phyloP scores from a whole-genome alignment of 179 eudicot genomes.

The Gypsophila paniculata region DNA sequence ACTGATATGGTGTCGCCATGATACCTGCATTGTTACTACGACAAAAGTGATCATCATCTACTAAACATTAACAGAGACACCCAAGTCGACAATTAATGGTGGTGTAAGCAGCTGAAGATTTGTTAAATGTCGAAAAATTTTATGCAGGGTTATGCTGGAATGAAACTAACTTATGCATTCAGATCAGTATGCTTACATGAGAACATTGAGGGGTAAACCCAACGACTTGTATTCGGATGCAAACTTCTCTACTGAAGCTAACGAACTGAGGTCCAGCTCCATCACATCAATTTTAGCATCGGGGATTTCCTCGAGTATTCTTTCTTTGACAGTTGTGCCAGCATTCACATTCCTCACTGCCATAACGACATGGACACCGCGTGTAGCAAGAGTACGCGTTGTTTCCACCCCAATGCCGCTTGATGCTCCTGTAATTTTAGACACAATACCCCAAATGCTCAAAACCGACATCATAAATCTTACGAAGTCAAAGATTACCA shows the following conservation, averaged over 20 bases:
- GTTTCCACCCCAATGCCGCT: slow-evolving; percentile 93
- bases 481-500: neutral
- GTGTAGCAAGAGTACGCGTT: slow-evolving; percentile 64
- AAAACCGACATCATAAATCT: neutral
- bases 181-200: slow-evolving; percentile 56
- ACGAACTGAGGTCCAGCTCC: slow-evolving; percentile 81
- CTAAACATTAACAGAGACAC: neutral
- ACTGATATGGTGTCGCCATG: slow-evolving; percentile 50
- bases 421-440: slow-evolving; percentile 57
- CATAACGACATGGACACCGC: slow-evolving; percentile 64
- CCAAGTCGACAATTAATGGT: neutral
- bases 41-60: slow-evolving; percentile 18
- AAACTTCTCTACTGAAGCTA: slow-evolving; percentile 60
- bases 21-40: slow-evolving; percentile 88
- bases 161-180: neutral
- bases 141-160: neutral
- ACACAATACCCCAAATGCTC: neutral
- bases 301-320: slow-evolving; percentile 54
- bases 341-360: slow-evolving; percentile 73
- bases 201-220: slow-evolving; percentile 66
- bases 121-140: neutral
- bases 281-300: slow-evolving; percentile 58
- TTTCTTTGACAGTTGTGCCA: slow-evolving; percentile 50
- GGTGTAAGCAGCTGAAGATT: neutral
- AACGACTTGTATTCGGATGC: slow-evolving; percentile 55